Percentiles rank a stretch among this genome's conserved stretches.
These are phyloP conservation scores for Cenchrus purpureus DNA, from an alignment of 176 grass and related monocot genomes.

Conservation along the genomic window DNA sequence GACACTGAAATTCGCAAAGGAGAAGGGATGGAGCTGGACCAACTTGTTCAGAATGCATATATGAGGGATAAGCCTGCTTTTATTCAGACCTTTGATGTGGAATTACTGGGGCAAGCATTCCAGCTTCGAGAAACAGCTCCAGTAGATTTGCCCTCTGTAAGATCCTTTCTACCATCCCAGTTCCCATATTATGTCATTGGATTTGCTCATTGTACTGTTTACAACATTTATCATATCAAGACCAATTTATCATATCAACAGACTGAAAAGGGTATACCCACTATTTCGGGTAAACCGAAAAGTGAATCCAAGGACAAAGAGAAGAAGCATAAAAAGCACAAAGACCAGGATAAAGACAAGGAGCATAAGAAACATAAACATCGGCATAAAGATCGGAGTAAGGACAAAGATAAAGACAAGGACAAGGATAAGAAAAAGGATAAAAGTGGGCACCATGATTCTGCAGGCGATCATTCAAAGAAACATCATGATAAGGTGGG, in stretches of 20 bases:
- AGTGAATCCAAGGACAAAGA: constrained; percentile 88
- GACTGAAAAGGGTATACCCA: constrained; percentile 86
- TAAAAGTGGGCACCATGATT: constrained; percentile 91
- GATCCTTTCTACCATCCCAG: constrained; percentile 36
- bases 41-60: constrained; percentile 79
- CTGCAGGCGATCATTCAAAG: constrained; percentile 70
- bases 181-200: neutral
- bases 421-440: constrained; percentile 95
- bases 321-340: constrained; percentile 93
- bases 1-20: constrained; percentile 95
- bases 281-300: constrained; percentile 79
- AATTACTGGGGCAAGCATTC: constrained; percentile 82
- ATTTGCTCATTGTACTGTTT: constrained; percentile 28
- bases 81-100: constrained; percentile 80
- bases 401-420: constrained; percentile 82
- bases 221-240: constrained; percentile 25
- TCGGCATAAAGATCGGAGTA: constrained; percentile 89
- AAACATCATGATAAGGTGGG: constrained; percentile 89
- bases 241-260: constrained; percentile 39
- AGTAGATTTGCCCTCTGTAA: constrained; percentile 90
- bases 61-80: constrained; percentile 69
- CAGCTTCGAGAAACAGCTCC: constrained; percentile 83
- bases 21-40: constrained; percentile 97
- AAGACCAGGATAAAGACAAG: constrained; percentile 90
- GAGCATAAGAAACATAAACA: constrained; percentile 98